Evolutionary conservation across 192 early-diverging fungal species (phyloP).

Genomic region (Allomyces macrogynus): DNA sequence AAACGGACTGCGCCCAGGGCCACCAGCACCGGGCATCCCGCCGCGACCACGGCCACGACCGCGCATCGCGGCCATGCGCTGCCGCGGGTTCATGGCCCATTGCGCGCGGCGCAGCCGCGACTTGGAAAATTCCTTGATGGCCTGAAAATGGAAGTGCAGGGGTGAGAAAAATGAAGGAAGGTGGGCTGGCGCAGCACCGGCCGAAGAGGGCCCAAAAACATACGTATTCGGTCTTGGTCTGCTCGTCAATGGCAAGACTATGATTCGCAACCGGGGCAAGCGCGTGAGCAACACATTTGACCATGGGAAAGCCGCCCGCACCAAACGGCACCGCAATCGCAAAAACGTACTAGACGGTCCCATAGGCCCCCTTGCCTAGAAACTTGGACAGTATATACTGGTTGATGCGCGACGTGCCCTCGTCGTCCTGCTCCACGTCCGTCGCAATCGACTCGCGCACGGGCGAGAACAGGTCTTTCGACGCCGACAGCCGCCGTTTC

Average conservation of each 20-base stretch:
- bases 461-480: neutral
- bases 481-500: neutral
- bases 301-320: too few relatives aligned
- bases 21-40: constrained; percentile 26
- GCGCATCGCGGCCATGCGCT: constrained; percentile 8
- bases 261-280: too few relatives aligned
- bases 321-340: neutral
- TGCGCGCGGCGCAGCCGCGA: constrained; percentile 52
- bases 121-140: constrained; percentile 89
- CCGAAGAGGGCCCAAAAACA: too few relatives aligned
- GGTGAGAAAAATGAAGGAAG: neutral
- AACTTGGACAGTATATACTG: constrained; percentile 55
- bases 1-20: constrained; percentile 9
- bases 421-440: constrained; percentile 38
- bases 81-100: constrained; percentile 28
- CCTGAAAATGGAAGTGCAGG: constrained; percentile 17
- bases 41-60: constrained; percentile 29
- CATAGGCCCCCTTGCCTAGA: constrained; percentile 76
- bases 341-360: constrained; percentile 37
- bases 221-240: too few relatives aligned
- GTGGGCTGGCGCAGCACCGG: too few relatives aligned
- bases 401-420: constrained; percentile 56
- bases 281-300: too few relatives aligned
- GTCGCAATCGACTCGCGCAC: constrained; percentile 9
- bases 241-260: too few relatives aligned